phyloP scores from a whole-genome alignment of 495 filamentous ascomycete genomes.

The Lasiosphaeria hispida region DNA sequence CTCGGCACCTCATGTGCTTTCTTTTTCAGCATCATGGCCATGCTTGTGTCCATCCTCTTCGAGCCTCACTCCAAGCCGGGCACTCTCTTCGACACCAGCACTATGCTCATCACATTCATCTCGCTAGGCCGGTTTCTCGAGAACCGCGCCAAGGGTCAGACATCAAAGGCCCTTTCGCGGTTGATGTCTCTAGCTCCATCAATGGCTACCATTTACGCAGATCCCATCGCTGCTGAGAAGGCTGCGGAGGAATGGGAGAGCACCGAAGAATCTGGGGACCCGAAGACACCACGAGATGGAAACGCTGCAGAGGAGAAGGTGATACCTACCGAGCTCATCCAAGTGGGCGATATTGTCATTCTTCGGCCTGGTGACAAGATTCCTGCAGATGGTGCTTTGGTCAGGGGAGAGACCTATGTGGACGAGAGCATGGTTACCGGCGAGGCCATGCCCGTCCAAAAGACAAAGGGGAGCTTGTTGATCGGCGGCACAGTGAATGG shows the following conservation, averaged over 20 bases:
- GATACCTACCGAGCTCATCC: conserved; percentile 91
- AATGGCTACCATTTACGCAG: conserved; percentile 97
- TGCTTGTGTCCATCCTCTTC: conserved; percentile 72
- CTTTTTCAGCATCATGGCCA: conserved; percentile 90
- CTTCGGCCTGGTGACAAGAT: conserved; percentile 95
- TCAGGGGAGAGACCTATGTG: conserved; percentile 85
- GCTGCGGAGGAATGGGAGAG: conserved; percentile 74
- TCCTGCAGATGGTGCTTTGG: conserved; percentile 86
- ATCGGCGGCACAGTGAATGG: conserved; percentile 98
- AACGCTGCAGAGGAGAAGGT: conserved; percentile 72
- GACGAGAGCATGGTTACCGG: conserved; percentile 99
- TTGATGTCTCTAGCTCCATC: conserved; percentile 95
- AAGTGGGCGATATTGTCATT: conserved; percentile 90
- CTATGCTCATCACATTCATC: conserved; percentile 98
- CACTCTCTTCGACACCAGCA: conserved; percentile 95
- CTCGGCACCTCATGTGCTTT: conserved; percentile 95
- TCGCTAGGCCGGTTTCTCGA: conserved; percentile 89
- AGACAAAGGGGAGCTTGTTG: conserved; percentile 71
- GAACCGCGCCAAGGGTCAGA: conserved; percentile 95
- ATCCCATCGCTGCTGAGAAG: conserved; percentile 91
- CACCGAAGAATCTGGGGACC: conserved; percentile 30
- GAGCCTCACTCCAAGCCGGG: conserved; percentile 71
- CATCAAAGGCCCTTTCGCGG: conserved; percentile 87
- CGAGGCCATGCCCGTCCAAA: conserved; percentile 90
- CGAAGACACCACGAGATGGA: conserved; percentile 47